Evolutionary conservation across 192 early-diverging fungal genomes (phyloP), one percentile per base, ranked within the genome.

Genomic region (Rhizophagus clarus): DNA sequence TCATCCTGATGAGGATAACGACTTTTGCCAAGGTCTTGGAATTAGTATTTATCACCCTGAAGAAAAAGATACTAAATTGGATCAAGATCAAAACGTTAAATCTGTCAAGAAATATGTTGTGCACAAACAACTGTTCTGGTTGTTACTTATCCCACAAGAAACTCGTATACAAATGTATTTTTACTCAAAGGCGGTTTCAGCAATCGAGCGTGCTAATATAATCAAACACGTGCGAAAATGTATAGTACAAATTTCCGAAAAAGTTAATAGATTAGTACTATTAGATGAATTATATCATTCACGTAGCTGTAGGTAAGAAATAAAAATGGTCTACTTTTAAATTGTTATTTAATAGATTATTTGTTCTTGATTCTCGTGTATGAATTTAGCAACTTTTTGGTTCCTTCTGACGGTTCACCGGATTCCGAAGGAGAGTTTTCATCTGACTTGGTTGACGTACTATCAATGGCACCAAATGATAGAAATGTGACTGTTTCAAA

Each of bases 211-310:
- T 45, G 80, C 87, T 26, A 73, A 83, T 15, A 91, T 94, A 29
- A 81, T 93, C 4, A 76, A 86, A 14, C 82, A 85, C 29, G 84
- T 92, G 1, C 85, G 87, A 37, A 82, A 86, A 26, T 87, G 87
- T 42, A 89, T 95, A 12, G 75, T 82, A 37, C 83, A 91, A 40
- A 89, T 90, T 28, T 88, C 89, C 76, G 86, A 91, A 67, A 81
- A 90, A n/a, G 91, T 91, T 34, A 96, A 94, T 67, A 86, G 90
- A 69, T 37, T 92, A 20, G 83, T 89, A 6, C 74, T 95, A 26
- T 83, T 96, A 24, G 81, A 88, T 34, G 84, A 88, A 29, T 77
- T 95, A 74, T 89, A 85, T 68, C 86, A 93, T 47, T 89, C 89
- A 0, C 88, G 88, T 74, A 67, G 83, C 37, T 93, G 91, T 79